Evolutionary conservation across 495 filamentous ascomycete genomes (phyloP).

Genomic region (Aspergillus sclerotioniger): DNA sequence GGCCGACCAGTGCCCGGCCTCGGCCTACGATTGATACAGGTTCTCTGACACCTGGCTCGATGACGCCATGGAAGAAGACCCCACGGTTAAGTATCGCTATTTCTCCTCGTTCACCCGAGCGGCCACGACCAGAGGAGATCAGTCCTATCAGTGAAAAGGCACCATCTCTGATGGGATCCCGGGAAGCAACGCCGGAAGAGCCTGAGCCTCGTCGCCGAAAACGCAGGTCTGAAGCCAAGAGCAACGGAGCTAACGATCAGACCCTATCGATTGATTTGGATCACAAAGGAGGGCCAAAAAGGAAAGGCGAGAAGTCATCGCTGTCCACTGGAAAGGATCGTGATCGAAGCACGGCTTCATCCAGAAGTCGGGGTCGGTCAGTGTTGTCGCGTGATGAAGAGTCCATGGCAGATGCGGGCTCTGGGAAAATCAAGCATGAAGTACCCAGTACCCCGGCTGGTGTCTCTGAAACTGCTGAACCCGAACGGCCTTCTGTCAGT

Average conservation of each 20-base stretch:
- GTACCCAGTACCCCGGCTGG: constrained; percentile 55
- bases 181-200: constrained; percentile 35
- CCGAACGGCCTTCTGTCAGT: constrained; percentile 48
- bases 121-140: constrained; percentile 48
- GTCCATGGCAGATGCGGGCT: constrained; percentile 44
- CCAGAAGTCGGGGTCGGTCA: constrained; percentile 58
- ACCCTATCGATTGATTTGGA: constrained; percentile 18
- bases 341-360: constrained; percentile 54
- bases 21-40: constrained; percentile 45
- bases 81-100: constrained; percentile 37
- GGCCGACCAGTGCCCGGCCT: constrained; percentile 30
- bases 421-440: constrained; percentile 64
- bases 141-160: constrained; percentile 54
- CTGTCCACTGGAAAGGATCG: constrained; percentile 32
- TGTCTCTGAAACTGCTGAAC: constrained; percentile 32
- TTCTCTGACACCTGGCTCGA: constrained; percentile 23
- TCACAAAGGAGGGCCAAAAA: constrained; percentile 24
- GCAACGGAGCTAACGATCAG: constrained; percentile 13
- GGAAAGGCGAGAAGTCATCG: constrained; percentile 38
- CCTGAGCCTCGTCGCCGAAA: constrained; percentile 25
- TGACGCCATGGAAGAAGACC: constrained; percentile 50
- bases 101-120: constrained; percentile 45
- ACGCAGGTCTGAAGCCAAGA: constrained; percentile 24
- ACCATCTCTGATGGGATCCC: constrained; percentile 38
- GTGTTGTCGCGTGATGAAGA: constrained; percentile 57